These are phyloP conservation scores for Babesia bigemina DNA, from an alignment of 169 alveolate genomes.

Conservation along the genomic window DNA sequence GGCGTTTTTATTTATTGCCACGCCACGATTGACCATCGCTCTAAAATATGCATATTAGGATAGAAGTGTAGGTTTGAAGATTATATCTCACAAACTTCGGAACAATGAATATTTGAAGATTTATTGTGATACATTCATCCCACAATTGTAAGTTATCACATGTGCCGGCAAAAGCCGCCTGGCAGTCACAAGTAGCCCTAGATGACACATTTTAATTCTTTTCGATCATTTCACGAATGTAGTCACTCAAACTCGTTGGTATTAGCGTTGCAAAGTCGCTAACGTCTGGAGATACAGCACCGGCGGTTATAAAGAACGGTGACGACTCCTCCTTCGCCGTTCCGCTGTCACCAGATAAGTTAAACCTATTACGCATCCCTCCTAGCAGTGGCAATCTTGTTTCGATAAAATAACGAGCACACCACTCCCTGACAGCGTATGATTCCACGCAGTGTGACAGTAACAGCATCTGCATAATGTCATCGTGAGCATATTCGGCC, in stretches of 20 bases:
- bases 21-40: too few species aligned
- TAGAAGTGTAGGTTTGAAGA: too few species aligned
- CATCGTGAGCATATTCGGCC: slow-evolving; percentile 20
- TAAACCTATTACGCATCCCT: neutral
- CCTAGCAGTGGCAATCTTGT: neutral
- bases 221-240: too few species aligned
- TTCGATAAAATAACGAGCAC: slow-evolving; percentile 52
- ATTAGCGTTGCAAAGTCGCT: slow-evolving; percentile 36
- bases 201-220: too few species aligned
- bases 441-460: slow-evolving; percentile 67
- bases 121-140: too few species aligned
- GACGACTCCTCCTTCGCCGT: slow-evolving; percentile 28
- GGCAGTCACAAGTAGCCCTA: too few species aligned
- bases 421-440: slow-evolving; percentile 66
- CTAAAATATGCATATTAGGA: too few species aligned
- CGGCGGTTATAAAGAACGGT: slow-evolving; percentile 68
- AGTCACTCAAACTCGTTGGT: slow-evolving; percentile 2
- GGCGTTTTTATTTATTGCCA: too few species aligned
- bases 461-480: slow-evolving; percentile 52
- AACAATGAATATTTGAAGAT: too few species aligned
- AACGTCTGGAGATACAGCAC: slow-evolving; percentile 44
- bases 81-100: too few species aligned
- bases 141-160: too few species aligned
- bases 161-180: too few species aligned
- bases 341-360: neutral